These are phyloP conservation scores for Gloeostereum incarnatum DNA, from an alignment of 768 basidiomycete species.

Conservation along the genomic window DNA sequence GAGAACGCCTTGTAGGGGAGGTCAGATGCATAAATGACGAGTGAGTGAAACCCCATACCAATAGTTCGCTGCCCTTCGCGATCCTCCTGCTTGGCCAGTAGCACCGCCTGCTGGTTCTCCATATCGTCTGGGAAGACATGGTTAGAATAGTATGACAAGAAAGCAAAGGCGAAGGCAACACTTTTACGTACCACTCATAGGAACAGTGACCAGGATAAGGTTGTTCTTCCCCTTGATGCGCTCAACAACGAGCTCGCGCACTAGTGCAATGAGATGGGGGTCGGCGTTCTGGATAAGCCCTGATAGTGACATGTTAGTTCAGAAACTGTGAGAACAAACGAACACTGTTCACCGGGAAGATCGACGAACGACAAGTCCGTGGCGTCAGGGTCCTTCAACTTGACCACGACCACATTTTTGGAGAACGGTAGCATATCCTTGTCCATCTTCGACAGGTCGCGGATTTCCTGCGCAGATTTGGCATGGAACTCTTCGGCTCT, in stretches of 20 bases:
- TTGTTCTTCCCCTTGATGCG: constrained; percentile 27
- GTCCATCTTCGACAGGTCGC: constrained; percentile 1
- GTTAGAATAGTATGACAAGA: background rate
- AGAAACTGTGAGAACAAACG: background rate
- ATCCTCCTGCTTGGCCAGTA: constrained; percentile 26
- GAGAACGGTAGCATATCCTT: constrained; percentile 9
- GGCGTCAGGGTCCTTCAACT: constrained; percentile 8
- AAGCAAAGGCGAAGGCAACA: background rate
- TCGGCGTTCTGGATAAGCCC: constrained; percentile 31
- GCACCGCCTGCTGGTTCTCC: constrained; percentile 33
- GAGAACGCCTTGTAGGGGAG: background rate
- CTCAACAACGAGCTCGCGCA: constrained; percentile 23
- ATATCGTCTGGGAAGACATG: constrained; percentile 27
- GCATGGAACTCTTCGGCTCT: constrained; percentile 13
- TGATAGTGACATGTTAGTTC: constrained; percentile 2
- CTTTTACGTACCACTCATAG: constrained; percentile 25
- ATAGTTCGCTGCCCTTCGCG: constrained; percentile 28
- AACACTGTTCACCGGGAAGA: constrained; percentile 8
- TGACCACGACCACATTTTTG: constrained; percentile 8
- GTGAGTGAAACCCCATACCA: constrained; percentile 16
- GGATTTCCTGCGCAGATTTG: constrained; percentile 15
- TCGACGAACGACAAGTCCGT: constrained; percentile 13
- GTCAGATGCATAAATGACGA: constrained; percentile 1
- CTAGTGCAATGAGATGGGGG: constrained; percentile 20
- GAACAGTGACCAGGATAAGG: constrained; percentile 32